Evolutionary conservation across 768 basidiomycete species (phyloP).

Genomic region (Suillus spraguei): DNA sequence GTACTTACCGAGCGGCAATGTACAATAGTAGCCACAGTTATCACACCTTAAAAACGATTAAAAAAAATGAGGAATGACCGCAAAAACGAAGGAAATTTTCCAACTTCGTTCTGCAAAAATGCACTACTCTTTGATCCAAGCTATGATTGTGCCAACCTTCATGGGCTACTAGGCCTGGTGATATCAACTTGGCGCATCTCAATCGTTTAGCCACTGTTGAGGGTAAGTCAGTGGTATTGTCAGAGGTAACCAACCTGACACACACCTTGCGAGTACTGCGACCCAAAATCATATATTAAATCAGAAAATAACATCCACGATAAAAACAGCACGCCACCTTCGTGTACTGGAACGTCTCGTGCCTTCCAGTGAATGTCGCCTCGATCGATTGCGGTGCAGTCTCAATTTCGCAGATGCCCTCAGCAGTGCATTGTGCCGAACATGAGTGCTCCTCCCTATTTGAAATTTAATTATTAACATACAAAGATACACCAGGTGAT

Average conservation of each 20-base stretch:
- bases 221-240: not conserved
- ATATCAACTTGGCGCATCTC: constrained; percentile 50
- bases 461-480: not conserved
- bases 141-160: constrained; percentile 52
- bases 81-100: constrained; percentile 9
- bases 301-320: not conserved
- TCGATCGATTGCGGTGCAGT: constrained; percentile 60
- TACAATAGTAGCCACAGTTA: constrained; percentile 61
- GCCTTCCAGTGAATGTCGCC: constrained; percentile 59
- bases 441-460: constrained; percentile 58
- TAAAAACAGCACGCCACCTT: constrained; percentile 41
- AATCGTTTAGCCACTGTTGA: constrained; percentile 49
- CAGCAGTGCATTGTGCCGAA: constrained; percentile 39
- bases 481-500: constrained; percentile 11
- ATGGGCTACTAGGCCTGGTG: constrained; percentile 44
- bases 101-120: constrained; percentile 56
- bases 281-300: not conserved
- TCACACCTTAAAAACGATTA: constrained; percentile 41
- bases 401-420: constrained; percentile 61
- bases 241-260: not conserved
- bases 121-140: constrained; percentile 45
- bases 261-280: constrained; percentile 57
- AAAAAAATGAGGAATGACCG: not conserved
- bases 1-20: constrained; percentile 50
- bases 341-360: constrained; percentile 66